Percentiles rank a stretch among this genome's conserved stretches.
Conservation (phyloP, 2,329 filamentous ascomycete species). For the Neophaeococcomyces mojaviensis region DNA sequence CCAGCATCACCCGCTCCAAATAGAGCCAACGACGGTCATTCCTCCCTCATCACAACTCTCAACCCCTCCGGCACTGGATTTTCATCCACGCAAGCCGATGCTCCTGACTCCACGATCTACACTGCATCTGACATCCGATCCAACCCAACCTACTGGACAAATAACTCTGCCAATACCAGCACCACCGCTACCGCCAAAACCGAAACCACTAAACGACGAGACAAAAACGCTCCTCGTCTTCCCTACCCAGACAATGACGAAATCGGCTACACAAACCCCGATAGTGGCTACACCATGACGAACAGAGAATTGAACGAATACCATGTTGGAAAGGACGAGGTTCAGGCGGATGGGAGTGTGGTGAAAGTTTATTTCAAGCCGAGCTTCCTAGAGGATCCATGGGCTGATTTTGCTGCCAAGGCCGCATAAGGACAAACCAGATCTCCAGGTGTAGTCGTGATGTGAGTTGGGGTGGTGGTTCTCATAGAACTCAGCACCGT, state of each 20-base stretch:
- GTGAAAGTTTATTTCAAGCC: slow-evolving; percentile 17
- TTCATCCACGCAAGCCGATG: background rate
- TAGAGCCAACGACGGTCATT: too few relatives aligned
- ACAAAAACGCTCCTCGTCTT: background rate
- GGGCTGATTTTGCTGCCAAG: slow-evolving; percentile 7
- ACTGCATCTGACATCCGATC: slow-evolving; percentile 2
- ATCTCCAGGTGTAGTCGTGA: background rate
- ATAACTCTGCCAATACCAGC: background rate
- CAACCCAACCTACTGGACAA: slow-evolving; percentile 2
- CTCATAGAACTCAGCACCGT: too few relatives aligned
- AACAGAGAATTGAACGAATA: slow-evolving; percentile 3
- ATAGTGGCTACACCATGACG: slow-evolving; percentile 5
- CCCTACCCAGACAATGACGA: slow-evolving; percentile 1
- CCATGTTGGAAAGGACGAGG: background rate
- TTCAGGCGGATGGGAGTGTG: slow-evolving; percentile 9
- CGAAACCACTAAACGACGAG: background rate
- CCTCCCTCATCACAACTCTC: background rate
- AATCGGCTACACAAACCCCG: slow-evolving; percentile 4
- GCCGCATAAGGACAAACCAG: too few relatives aligned
- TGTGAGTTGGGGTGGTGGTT: background rate
- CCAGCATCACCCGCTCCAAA: too few relatives aligned
- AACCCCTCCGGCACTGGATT: background rate
- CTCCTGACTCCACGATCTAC: background rate
- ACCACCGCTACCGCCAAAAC: background rate
- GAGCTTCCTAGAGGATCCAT: slow-evolving; percentile 14